phyloP scores from a whole-genome alignment of 148 eudicot species.

The Persicaria maculosa region DNA sequence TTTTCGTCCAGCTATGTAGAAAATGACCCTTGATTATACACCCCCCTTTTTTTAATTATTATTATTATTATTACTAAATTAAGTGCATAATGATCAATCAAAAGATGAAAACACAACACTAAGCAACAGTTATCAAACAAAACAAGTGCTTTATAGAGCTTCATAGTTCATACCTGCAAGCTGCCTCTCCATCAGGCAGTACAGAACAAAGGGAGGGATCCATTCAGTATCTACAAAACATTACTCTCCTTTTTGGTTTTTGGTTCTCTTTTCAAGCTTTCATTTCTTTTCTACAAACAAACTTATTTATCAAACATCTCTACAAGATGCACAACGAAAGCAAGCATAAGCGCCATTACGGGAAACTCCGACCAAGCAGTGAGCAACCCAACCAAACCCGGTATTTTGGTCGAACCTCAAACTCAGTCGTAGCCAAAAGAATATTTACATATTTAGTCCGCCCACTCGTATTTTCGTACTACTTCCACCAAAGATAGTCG shows the following conservation, averaged over 20 bases:
- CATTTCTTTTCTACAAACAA: background rate
- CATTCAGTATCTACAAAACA: background rate
- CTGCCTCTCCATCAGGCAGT: background rate
- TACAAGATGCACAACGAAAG: background rate
- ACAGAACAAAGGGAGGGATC: background rate
- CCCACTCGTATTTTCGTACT: constrained; percentile 2
- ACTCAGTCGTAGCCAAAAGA: background rate
- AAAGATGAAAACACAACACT: background rate
- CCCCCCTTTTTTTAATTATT: background rate
- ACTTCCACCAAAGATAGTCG: background rate
- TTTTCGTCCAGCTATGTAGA: background rate
- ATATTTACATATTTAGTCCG: background rate
- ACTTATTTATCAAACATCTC: constrained; percentile 8
- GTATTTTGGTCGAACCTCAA: background rate
- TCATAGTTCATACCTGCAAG: background rate
- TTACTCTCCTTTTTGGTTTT: background rate
- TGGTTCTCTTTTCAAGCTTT: constrained; percentile 1
- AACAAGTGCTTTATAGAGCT: background rate
- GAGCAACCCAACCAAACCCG: background rate
- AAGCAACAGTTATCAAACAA: background rate
- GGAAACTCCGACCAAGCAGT: background rate
- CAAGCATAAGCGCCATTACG: background rate
- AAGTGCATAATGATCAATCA: background rate
- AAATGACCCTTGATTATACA: background rate
- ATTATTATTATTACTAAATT: background rate